Conservation (phyloP, 306 rosid species). For the Senna tora region DNA sequence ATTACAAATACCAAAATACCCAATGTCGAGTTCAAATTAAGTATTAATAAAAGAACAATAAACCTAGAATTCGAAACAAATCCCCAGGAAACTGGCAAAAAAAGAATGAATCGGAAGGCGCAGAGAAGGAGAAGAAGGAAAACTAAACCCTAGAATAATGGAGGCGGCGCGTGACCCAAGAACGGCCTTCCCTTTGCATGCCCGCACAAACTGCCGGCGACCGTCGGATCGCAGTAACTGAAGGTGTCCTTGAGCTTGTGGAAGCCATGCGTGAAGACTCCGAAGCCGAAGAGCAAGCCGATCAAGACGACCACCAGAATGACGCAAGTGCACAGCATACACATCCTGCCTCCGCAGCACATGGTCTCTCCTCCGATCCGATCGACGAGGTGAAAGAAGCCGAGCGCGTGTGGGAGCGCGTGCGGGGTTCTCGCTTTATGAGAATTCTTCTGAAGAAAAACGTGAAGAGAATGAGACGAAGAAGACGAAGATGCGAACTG, state of each 20-base stretch:
- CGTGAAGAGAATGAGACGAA: neutral
- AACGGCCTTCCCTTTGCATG: conserved; percentile 45
- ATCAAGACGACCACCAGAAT: conserved; percentile 53
- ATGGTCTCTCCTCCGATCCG: conserved; percentile 33
- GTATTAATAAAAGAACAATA: neutral
- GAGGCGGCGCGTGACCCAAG: conserved; percentile 51
- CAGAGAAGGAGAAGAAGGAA: neutral
- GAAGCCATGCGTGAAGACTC: conserved; percentile 79
- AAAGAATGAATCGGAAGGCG: neutral
- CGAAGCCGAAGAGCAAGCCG: conserved; percentile 73
- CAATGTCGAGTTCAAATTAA: neutral
- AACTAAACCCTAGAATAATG: conserved; percentile 28
- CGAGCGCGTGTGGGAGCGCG: neutral
- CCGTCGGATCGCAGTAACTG: conserved; percentile 47
- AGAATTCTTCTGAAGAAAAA: neutral
- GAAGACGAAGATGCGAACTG: neutral
- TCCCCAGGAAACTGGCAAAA: conserved; percentile 20
- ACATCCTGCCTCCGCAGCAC: conserved; percentile 63
- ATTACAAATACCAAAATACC: neutral
- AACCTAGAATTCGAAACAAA: neutral
- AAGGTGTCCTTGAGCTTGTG: conserved; percentile 66
- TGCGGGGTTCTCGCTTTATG: neutral
- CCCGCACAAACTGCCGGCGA: conserved; percentile 43
- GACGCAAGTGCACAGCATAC: conserved; percentile 78
- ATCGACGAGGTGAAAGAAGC: neutral